Evolutionary conservation across 2,329 filamentous ascomycete genomes (phyloP).

Genomic region (Drechslerella dactyloides): DNA sequence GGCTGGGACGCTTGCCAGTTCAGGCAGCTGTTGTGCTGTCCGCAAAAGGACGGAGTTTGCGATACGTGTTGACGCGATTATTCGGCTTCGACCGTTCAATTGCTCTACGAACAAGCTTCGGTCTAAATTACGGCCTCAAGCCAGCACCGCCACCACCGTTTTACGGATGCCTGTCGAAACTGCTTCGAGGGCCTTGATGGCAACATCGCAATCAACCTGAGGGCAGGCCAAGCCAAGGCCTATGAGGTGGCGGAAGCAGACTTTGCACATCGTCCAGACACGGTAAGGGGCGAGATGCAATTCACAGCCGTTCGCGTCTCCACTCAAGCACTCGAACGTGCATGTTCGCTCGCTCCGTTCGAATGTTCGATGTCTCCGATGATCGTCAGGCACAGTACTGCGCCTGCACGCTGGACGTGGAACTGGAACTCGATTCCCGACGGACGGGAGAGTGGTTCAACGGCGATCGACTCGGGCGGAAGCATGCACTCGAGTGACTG

Average conservation of each 20-base stretch:
- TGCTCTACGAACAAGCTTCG: background rate
- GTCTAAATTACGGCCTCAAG: background rate
- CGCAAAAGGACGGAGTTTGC: too few species aligned
- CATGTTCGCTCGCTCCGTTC: background rate
- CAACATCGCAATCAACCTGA: conserved; percentile 6
- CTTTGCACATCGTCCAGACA: background rate
- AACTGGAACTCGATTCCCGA: background rate
- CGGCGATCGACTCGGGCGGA: background rate
- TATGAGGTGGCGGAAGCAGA: background rate
- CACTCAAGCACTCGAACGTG: background rate
- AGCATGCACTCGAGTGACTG: too few species aligned
- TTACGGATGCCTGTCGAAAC: conserved; percentile 6
- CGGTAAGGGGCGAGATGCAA: background rate
- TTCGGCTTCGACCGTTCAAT: background rate
- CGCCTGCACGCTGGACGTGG: background rate
- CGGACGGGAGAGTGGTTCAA: background rate
- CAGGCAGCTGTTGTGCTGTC: too few species aligned
- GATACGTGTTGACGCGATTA: too few species aligned
- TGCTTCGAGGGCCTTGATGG: background rate
- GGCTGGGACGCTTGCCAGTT: too few species aligned
- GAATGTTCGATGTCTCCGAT: background rate
- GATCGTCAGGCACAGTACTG: background rate
- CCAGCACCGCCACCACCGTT: conserved; percentile 7
- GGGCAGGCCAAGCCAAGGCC: background rate
- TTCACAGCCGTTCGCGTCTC: background rate